Conservation (phyloP, 2,329 filamentous ascomycete species). For the Fusarium beomiforme region DNA sequence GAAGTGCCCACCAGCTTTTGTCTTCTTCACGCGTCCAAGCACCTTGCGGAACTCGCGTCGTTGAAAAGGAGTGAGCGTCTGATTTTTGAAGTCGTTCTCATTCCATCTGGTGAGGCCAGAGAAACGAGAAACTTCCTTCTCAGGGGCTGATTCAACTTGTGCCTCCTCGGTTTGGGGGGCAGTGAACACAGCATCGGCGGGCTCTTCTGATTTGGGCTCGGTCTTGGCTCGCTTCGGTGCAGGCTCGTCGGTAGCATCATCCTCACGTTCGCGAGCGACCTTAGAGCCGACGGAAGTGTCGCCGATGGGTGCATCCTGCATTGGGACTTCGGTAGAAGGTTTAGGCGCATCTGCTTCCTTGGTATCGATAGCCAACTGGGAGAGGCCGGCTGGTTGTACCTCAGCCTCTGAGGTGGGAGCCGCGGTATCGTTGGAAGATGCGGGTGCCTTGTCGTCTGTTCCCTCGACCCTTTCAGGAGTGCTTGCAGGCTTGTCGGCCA, state of each 20-base stretch:
- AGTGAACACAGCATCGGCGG: conserved; percentile 8
- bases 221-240: conserved; percentile 84
- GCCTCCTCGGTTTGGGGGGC: conserved; percentile 26
- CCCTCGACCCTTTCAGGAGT: conserved; percentile 27
- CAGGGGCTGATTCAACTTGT: conserved; percentile 37
- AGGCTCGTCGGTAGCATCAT: conserved; percentile 73
- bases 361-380: conserved; percentile 52
- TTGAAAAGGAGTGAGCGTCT: conserved; percentile 67
- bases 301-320: conserved; percentile 58
- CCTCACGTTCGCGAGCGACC: conserved; percentile 78
- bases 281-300: conserved; percentile 60
- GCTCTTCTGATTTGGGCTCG: conserved; percentile 61
- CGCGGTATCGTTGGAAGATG: conserved; percentile 31
- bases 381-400: conserved; percentile 50
- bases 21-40: conserved; percentile 83
- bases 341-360: conserved; percentile 45
- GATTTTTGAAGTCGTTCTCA: conserved; percentile 55
- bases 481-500: conserved; percentile 38
- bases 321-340: conserved; percentile 56
- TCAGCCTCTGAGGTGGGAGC: conserved; percentile 49
- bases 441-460: conserved; percentile 16
- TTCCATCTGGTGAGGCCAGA: conserved; percentile 52
- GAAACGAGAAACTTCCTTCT: conserved; percentile 39
- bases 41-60: conserved; percentile 71
- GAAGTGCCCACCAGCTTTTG: conserved; percentile 81